These are phyloP conservation scores for Globisporangium paroecandrum DNA, from an alignment of 352 stramenopile species.

Conservation along the genomic window DNA sequence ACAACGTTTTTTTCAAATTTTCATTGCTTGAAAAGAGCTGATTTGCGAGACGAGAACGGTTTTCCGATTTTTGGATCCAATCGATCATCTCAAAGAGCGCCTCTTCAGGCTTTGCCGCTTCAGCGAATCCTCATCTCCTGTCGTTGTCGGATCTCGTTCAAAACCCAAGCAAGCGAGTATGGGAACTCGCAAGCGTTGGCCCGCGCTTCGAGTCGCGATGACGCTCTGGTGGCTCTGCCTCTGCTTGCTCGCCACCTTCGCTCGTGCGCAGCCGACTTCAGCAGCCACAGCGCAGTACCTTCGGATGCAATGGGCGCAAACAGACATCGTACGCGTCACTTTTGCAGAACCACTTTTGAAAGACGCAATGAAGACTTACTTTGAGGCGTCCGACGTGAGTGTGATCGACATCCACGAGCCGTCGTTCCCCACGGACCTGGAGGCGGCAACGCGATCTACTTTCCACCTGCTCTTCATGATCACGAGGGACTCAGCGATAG, in stretches of 20 bases:
- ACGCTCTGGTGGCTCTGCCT: background rate
- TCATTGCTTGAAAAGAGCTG: too few relatives aligned
- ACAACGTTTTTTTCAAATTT: too few relatives aligned
- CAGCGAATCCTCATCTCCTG: background rate
- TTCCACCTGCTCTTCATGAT: slow-evolving; percentile 29
- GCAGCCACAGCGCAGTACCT: slow-evolving; percentile 8
- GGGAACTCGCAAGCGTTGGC: background rate
- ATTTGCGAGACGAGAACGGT: too few relatives aligned
- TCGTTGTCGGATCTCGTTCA: background rate
- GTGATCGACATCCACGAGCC: slow-evolving; percentile 26
- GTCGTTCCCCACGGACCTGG: slow-evolving; percentile 16
- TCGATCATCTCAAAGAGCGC: background rate
- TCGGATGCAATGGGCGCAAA: slow-evolving; percentile 25
- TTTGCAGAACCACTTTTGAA: slow-evolving; percentile 25
- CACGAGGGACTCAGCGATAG: background rate
- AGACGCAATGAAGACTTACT: slow-evolving; percentile 24
- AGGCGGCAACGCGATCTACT: slow-evolving; percentile 17
- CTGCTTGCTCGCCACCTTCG: background rate
- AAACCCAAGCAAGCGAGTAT: background rate
- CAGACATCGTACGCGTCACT: slow-evolving; percentile 29
- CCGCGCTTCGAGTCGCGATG: background rate
- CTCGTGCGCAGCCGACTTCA: background rate
- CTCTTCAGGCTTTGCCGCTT: background rate
- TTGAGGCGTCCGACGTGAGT: slow-evolving; percentile 18
- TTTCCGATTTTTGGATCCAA: background rate